These are phyloP conservation scores for Tuber calosporum DNA, from an alignment of 495 filamentous ascomycete species.

Conservation along the genomic window DNA sequence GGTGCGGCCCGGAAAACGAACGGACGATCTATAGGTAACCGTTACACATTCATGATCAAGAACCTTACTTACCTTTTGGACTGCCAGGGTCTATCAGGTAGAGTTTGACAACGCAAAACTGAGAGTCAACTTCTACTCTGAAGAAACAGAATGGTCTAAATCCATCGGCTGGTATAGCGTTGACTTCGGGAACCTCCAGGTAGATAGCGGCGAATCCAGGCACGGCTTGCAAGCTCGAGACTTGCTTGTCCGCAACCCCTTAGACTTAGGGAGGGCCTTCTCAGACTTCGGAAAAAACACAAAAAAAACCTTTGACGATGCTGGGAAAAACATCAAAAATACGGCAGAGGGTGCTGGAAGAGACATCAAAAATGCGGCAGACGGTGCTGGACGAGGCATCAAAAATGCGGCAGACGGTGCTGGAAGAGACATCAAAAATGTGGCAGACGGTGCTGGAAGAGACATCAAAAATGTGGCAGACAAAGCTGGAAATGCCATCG, in stretches of 20 bases:
- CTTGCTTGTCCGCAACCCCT: neutral
- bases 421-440: too few species aligned
- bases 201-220: neutral
- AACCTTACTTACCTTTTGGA: neutral
- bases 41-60: too few species aligned
- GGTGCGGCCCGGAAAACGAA: conserved; percentile 13
- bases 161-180: conserved; percentile 10
- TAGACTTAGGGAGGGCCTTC: neutral
- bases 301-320: conserved; percentile 8
- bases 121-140: conserved; percentile 16
- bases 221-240: neutral
- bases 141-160: conserved; percentile 9
- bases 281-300: neutral
- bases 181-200: conserved; percentile 13
- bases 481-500: neutral
- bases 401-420: too few species aligned
- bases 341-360: too few species aligned
- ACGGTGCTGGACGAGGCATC: too few species aligned
- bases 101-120: conserved; percentile 11
- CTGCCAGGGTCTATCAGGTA: conserved; percentile 4
- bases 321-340: neutral
- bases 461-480: neutral
- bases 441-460: neutral
- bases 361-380: neutral
- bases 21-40: conserved; percentile 9